Conservation (phyloP, 2,329 filamentous ascomycete genomes). For the Verticillium albo-atrum region DNA sequence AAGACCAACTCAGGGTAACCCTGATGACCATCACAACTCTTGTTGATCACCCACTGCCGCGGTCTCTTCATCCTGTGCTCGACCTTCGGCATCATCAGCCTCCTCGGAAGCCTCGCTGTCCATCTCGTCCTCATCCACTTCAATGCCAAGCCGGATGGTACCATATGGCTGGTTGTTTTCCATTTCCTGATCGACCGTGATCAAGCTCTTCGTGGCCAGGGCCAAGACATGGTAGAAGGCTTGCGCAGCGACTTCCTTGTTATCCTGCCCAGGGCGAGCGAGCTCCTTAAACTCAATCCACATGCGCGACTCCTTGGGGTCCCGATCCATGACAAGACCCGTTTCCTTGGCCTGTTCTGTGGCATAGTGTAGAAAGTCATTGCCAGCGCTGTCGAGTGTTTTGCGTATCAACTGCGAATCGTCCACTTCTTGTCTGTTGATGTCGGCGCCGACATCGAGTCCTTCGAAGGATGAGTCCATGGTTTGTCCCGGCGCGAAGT, state of each 20-base stretch:
- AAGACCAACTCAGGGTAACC: too few species aligned
- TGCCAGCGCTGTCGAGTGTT: slow-evolving; percentile 38
- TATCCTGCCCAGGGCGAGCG: slow-evolving; percentile 51
- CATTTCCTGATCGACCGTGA: slow-evolving; percentile 58
- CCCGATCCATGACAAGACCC: slow-evolving; percentile 21
- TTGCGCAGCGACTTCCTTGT: slow-evolving; percentile 63
- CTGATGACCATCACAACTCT: too few species aligned
- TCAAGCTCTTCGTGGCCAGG: slow-evolving; percentile 60
- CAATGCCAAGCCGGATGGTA: slow-evolving; percentile 36
- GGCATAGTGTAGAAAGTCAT: slow-evolving; percentile 41
- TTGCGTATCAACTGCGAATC: slow-evolving; percentile 26
- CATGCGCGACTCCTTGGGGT: slow-evolving; percentile 23
- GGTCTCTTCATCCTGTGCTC: not conserved
- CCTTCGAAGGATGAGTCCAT: slow-evolving; percentile 26
- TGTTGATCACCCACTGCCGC: not conserved
- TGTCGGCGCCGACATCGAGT: slow-evolving; percentile 11
- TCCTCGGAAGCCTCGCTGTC: not conserved
- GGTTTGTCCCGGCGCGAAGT: slow-evolving; percentile 19
- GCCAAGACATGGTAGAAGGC: slow-evolving; percentile 71
- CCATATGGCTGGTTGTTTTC: slow-evolving; percentile 37
- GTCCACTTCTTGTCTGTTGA: slow-evolving; percentile 14
- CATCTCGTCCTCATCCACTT: not conserved
- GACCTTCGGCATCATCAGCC: not conserved
- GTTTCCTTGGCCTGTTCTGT: slow-evolving; percentile 28
- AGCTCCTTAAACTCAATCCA: slow-evolving; percentile 67